Base-by-base conservation (phyloP, 2,329 filamentous ascomycete genomes). In the Zymoseptoria passerinii region DNA sequence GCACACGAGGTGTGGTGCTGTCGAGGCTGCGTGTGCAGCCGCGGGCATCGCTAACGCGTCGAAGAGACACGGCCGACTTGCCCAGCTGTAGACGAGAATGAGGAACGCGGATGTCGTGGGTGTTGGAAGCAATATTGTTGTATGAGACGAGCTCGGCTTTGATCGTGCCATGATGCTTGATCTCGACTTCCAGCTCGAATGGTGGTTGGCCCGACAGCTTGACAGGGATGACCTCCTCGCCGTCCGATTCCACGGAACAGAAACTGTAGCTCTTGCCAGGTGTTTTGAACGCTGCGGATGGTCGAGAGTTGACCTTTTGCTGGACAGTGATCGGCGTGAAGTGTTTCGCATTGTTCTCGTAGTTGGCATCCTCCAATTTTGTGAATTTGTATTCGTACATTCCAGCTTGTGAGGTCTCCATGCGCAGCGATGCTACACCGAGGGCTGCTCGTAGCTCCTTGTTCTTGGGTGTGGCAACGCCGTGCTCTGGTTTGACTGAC, bases 211-310 rank as follows among this genome's bases (percentile, higher is more conserved):
- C 94, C 59, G 88, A 88, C 18, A 99, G 80, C 1, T 83, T 86
- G 59, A 99, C 87, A 0, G 92, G 92, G 56, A 99, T 96, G 48
- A 83, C 85, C 69, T 99, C 92, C 67, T 95, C 90, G 40, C 70
- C 70, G 29, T 86, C 84, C 54, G 88, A 83, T 67, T 96, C 90
- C 52, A 91, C 86, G 72, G 91, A 87, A 76, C 94, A 99, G 74
- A 92, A 96, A 71, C 94, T 95, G 79, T 96, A 96, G 0, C 90
- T 92, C 73, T 94, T 94, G 16, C 92, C 92, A 2, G 92, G 90
- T 65, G 89, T 89, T 59, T 82, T 81, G 70, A 99, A 99, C 4
- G 82, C 80, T 3, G 92, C 94, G 2, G 86, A 84, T 1, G 94
- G 94, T 59, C 88, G 88, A 13, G 90, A 81, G 68, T 96, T 88